Evolutionary conservation across 1,284 basidiomycete genomes (phyloP).

Genomic region (Rhodotorula sp.): DNA sequence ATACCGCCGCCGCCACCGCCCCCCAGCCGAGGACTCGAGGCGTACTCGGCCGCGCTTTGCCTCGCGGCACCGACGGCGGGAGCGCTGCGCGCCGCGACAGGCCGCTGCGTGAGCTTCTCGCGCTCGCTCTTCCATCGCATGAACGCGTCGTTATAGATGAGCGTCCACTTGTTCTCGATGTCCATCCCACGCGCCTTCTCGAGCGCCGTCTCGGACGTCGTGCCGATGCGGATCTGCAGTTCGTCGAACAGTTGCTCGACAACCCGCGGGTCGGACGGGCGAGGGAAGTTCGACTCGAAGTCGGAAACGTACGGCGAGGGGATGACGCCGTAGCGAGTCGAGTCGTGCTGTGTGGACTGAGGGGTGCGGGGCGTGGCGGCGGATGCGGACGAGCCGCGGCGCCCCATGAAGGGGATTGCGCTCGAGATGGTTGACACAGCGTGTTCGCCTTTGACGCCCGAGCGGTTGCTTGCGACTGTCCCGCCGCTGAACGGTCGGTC

Average conservation of each 20-base stretch:
- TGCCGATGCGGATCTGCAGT: conserved; percentile 61
- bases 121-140: conserved; percentile 66
- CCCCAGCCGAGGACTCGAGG: conserved; percentile 42
- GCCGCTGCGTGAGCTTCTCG: conserved; percentile 36
- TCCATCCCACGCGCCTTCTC: conserved; percentile 62
- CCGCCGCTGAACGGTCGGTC: conserved; percentile 16
- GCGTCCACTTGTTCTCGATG: conserved; percentile 87
- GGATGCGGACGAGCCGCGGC: not conserved
- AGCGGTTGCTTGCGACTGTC: conserved; percentile 18
- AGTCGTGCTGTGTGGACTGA: conserved; percentile 8
- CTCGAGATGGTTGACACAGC: conserved; percentile 2
- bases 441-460: conserved; percentile 24
- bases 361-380: conserved; percentile 18
- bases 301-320: conserved; percentile 50
- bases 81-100: conserved; percentile 27
- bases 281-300: conserved; percentile 62
- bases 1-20: not conserved
- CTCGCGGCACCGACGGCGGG: conserved; percentile 33
- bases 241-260: conserved; percentile 76
- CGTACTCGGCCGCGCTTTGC: conserved; percentile 61
- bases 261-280: conserved; percentile 70
- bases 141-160: conserved; percentile 82
- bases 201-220: conserved; percentile 31
- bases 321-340: conserved; percentile 4
- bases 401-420: conserved; percentile 6